These are phyloP conservation scores for Polygonum aviculare DNA, from an alignment of 148 eudicot species.

Conservation along the genomic window DNA sequence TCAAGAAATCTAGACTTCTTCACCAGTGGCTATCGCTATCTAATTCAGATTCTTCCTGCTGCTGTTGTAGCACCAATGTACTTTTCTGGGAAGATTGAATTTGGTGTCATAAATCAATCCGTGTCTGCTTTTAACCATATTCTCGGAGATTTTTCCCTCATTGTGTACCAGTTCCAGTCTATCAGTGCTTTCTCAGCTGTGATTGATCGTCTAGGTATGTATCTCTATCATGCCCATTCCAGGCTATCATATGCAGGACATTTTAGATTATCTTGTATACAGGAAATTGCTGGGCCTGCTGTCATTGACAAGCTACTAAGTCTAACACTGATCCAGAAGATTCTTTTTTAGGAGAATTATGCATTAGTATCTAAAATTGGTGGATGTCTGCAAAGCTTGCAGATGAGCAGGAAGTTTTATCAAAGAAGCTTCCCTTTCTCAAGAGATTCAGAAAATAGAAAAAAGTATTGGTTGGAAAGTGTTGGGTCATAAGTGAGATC, in stretches of 20 bases:
- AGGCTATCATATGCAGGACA: not conserved
- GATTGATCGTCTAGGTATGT: constrained; percentile 82
- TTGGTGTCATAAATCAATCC: constrained; percentile 95
- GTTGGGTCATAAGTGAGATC: not conserved
- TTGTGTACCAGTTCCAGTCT: constrained; percentile 91
- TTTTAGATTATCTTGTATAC: not conserved
- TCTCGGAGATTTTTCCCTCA: constrained; percentile 95
- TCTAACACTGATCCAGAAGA: not conserved
- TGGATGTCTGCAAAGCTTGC: not conserved
- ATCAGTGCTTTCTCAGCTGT: constrained; percentile 97
- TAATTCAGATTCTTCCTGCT: constrained; percentile 96
- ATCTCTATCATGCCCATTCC: not conserved
- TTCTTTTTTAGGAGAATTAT: not conserved
- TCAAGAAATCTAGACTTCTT: constrained; percentile 97
- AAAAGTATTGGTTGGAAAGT: not conserved
- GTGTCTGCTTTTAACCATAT: constrained; percentile 96
- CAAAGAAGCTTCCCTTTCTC: not conserved
- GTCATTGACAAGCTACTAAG: not conserved
- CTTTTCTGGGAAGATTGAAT: constrained; percentile 95
- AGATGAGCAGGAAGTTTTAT: not conserved
- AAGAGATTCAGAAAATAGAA: not conserved
- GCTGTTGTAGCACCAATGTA: constrained; percentile 98
- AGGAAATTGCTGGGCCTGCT: not conserved
- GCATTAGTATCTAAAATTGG: not conserved
- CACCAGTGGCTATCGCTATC: constrained; percentile 94